A percentile compares a stretch with the other conserved stretches of the same genome.
Evolutionary conservation across 2,329 filamentous ascomycete genomes (phyloP).

Genomic region (Aureobasidium melanogenum): DNA sequence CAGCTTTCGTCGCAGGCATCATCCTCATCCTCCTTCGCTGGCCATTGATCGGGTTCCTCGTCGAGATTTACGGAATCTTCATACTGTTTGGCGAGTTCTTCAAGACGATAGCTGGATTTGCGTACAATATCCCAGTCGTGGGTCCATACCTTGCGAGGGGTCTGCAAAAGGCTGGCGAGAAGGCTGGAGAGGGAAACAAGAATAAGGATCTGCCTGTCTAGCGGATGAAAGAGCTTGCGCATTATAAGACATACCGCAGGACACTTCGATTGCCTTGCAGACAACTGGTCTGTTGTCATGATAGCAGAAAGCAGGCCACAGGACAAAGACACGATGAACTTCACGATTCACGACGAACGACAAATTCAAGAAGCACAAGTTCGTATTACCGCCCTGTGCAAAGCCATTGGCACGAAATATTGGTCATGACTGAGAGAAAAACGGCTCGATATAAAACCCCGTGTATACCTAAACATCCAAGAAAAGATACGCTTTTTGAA

Average conservation of each 20-base stretch:
- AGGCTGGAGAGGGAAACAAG: slow-evolving; percentile 55
- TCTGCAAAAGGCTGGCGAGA: slow-evolving; percentile 65
- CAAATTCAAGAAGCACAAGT: neutral
- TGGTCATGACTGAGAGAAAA: neutral
- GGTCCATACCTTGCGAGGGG: slow-evolving; percentile 74
- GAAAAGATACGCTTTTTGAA: slow-evolving; percentile 1
- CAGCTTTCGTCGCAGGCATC: slow-evolving; percentile 77
- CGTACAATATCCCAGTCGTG: slow-evolving; percentile 72
- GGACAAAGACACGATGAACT: neutral
- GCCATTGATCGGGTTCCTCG: slow-evolving; percentile 81
- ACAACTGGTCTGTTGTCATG: neutral
- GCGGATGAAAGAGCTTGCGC: slow-evolving; percentile 18
- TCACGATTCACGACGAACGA: slow-evolving; percentile 5
- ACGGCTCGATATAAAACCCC: neutral
- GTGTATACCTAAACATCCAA: slow-evolving; percentile 5
- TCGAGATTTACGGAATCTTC: slow-evolving; percentile 89
- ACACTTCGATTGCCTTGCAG: neutral
- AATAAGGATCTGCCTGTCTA: slow-evolving; percentile 73
- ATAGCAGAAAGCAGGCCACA: neutral
- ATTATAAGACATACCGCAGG: neutral
- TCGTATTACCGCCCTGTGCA: neutral
- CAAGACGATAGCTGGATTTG: slow-evolving; percentile 82
- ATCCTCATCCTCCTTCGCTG: slow-evolving; percentile 79
- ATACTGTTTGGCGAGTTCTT: slow-evolving; percentile 95
- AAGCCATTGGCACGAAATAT: neutral